A percentile compares a stretch with the other conserved stretches of the same genome.
Evolutionary conservation across 129 eudicot genomes (phyloP).

Genomic region (Chrysanthemum seticuspe): DNA sequence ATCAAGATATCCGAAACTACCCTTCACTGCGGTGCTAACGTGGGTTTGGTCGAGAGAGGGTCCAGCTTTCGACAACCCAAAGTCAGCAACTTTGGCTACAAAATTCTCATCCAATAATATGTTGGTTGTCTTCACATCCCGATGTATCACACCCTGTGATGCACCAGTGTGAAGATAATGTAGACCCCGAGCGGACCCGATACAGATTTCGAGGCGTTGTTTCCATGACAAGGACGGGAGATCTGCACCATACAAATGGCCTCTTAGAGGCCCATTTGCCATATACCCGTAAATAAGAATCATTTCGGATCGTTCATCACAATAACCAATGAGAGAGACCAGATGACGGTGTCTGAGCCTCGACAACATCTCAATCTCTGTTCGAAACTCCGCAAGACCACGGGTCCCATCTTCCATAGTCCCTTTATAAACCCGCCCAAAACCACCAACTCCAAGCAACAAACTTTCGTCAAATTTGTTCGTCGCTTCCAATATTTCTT

Average conservation of each 20-base stretch:
- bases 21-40: conserved; percentile 96
- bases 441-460: conserved; percentile 96
- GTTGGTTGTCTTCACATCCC: conserved; percentile 92
- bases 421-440: conserved; percentile 96
- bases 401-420: conserved; percentile 85
- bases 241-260: conserved; percentile 94
- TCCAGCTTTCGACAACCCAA: conserved; percentile 89
- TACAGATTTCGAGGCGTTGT: conserved; percentile 90
- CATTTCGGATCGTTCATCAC: conserved; percentile 98
- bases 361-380: conserved; percentile 95
- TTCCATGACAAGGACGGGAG: conserved; percentile 88
- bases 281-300: conserved; percentile 88
- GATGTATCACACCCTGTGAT: conserved; percentile 79
- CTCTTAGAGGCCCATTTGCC: conserved; percentile 97
- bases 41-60: conserved; percentile 96
- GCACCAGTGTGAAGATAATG: conserved; percentile 99
- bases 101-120: conserved; percentile 89
- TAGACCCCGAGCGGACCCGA: conserved; percentile 94
- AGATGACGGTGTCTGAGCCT: conserved; percentile 96
- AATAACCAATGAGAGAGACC: conserved; percentile 90
- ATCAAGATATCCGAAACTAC: conserved; percentile 97
- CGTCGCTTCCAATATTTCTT: conserved; percentile 90
- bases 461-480: conserved; percentile 80
- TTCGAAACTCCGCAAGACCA: conserved; percentile 87
- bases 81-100: conserved; percentile 95